Conservation (phyloP, 768 basidiomycete species). For the Tylopilus balloui region DNA sequence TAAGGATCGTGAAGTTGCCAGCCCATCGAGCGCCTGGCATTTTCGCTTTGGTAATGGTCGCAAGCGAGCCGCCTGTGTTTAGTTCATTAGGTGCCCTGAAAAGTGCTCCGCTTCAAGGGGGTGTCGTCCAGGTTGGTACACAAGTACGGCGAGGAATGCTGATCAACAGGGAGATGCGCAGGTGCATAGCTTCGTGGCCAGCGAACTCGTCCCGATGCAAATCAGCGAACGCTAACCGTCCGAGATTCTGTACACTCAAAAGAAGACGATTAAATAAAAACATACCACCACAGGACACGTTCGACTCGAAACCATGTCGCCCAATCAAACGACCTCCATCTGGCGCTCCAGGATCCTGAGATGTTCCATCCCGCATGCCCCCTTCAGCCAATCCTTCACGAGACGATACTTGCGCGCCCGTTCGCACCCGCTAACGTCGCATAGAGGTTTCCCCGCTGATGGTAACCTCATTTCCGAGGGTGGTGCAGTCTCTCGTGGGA, state of each 20-base stretch:
- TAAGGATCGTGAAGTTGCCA: too few species aligned
- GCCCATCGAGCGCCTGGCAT: too few species aligned
- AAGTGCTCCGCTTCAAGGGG: too few species aligned
- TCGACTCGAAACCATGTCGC: not conserved
- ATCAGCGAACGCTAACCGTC: not conserved
- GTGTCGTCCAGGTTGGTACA: too few species aligned
- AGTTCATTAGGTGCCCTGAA: too few species aligned
- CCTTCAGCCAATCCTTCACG: slow-evolving; percentile 56
- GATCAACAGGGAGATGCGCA: too few species aligned
- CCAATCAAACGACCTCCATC: slow-evolving; percentile 6
- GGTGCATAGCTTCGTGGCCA: too few species aligned
- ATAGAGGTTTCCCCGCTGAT: slow-evolving; percentile 26
- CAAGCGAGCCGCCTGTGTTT: too few species aligned
- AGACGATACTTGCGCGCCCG: slow-evolving; percentile 58
- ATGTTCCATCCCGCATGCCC: slow-evolving; percentile 62
- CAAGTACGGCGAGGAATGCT: too few species aligned
- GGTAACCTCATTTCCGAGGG: slow-evolving; percentile 12
- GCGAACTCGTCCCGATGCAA: not conserved
- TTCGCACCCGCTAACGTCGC: slow-evolving; percentile 57
- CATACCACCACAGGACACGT: not conserved
- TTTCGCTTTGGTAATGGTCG: too few species aligned
- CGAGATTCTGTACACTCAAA: not conserved
- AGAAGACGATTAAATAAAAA: not conserved
- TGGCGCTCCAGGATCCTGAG: slow-evolving; percentile 49
- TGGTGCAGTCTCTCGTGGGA: slow-evolving; percentile 12